These are phyloP conservation scores for Ceratobasidium sp. DNA, from an alignment of 1,284 basidiomycete species.

Conservation along the genomic window DNA sequence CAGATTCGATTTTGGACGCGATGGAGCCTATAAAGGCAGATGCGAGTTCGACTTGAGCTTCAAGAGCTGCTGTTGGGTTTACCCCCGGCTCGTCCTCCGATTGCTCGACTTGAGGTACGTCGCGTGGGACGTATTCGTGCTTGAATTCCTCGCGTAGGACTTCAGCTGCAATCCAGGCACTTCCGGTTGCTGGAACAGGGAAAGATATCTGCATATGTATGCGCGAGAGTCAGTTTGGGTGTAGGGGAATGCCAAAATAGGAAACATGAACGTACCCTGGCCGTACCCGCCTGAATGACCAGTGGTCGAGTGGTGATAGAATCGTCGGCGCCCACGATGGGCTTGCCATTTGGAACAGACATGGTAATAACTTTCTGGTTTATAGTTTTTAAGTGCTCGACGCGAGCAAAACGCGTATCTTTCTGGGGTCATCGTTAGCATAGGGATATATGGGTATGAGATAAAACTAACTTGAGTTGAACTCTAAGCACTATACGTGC, in stretches of 20 bases:
- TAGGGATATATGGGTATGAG: neutral
- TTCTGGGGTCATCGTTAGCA: neutral
- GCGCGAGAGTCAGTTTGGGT: constrained; percentile 23
- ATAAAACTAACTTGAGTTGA: neutral
- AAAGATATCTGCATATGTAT: constrained; percentile 74
- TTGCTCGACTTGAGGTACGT: constrained; percentile 51
- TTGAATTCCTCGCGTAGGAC: constrained; percentile 89
- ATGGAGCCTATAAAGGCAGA: constrained; percentile 85
- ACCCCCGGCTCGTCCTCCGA: constrained; percentile 54
- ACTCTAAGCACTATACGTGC: constrained; percentile 5
- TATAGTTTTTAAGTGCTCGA: constrained; percentile 32
- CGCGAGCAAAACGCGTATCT: constrained; percentile 30
- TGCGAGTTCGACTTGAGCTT: constrained; percentile 81
- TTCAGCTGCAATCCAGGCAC: constrained; percentile 92
- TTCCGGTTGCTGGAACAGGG: constrained; percentile 80
- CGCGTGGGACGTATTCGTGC: constrained; percentile 59
- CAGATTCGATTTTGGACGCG: constrained; percentile 71
- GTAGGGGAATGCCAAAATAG: constrained; percentile 45
- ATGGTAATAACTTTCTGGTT: constrained; percentile 8
- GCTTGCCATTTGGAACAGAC: constrained; percentile 46
- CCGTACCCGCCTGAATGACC: constrained; percentile 70
- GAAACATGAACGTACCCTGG: constrained; percentile 69
- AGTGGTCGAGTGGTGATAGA: constrained; percentile 73
- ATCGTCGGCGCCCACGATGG: constrained; percentile 43
- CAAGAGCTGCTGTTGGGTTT: constrained; percentile 53